Conservation (phyloP, 176 grass and related monocot genomes). For the Puccinellia tenuiflora region DNA sequence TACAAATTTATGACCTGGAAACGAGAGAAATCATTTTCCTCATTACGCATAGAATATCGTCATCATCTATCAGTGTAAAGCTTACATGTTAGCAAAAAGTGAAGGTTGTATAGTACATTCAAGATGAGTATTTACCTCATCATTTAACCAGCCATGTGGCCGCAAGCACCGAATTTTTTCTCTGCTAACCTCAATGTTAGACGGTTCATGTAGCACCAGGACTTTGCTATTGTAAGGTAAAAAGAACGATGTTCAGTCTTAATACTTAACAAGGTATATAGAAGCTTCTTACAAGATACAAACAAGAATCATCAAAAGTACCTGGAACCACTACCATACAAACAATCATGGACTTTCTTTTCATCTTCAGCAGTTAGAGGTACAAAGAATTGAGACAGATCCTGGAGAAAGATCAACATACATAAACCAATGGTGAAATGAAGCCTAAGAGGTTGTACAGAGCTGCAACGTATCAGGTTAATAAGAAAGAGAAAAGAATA, state of each 20-base stretch:
- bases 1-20: conserved; percentile 89
- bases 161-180: conserved; percentile 70
- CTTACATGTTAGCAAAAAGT: background rate
- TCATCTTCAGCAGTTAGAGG: conserved; percentile 63
- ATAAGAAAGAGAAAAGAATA: background rate
- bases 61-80: background rate
- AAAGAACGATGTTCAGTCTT: background rate
- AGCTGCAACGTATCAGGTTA: background rate
- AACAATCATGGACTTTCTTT: conserved; percentile 25
- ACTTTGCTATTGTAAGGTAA: conserved; percentile 39
- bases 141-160: conserved; percentile 71
- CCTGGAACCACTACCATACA: conserved; percentile 46
- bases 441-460: background rate
- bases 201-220: conserved; percentile 50
- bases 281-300: conserved; percentile 2
- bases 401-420: conserved; percentile 38
- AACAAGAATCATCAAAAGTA: conserved; percentile 8
- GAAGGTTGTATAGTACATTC: conserved; percentile 5
- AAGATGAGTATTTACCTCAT: conserved; percentile 59
- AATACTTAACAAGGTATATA: background rate
- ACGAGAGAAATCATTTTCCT: conserved; percentile 9
- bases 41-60: conserved; percentile 8
- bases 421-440: conserved; percentile 15
- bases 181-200: conserved; percentile 80
- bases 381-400: conserved; percentile 48